Conservation (phyloP, 306 rosid species). For the Castanea crenata region DNA sequence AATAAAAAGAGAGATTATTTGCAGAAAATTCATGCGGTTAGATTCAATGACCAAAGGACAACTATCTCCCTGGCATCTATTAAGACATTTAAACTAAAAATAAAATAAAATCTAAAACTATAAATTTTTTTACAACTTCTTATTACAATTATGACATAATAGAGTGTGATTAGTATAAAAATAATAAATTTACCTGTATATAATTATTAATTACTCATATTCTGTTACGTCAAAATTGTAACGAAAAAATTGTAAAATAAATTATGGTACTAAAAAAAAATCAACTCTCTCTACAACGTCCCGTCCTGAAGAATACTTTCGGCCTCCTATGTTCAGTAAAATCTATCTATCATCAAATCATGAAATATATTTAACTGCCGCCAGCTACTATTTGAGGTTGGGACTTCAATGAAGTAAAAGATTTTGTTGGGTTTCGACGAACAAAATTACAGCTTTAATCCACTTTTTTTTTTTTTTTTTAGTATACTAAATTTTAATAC, state of each 20-base stretch:
- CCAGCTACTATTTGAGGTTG: conserved; percentile 12
- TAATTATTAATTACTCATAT: no score
- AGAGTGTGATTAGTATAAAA: not conserved
- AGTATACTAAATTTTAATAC: no score
- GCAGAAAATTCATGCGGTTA: not conserved
- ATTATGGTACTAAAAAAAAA: not conserved
- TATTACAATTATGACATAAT: fast-evolving
- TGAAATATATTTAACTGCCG: not conserved
- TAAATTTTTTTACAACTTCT: no score
- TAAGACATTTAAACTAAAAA: no score
- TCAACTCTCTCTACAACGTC: not conserved
- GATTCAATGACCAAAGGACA: not conserved
- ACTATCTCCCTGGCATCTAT: not conserved
- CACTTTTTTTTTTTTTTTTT: not conserved
- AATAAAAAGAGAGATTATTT: not conserved
- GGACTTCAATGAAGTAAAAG: not conserved
- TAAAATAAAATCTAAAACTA: no score
- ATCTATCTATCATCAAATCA: not conserved
- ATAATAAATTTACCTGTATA: no score
- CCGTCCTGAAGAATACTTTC: not conserved
- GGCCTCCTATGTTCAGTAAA: not conserved
- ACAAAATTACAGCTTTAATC: not conserved
- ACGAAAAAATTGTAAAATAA: no score
- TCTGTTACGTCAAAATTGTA: fast-evolving
- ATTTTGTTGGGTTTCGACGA: not conserved